Evolutionary conservation across 306 rosid genomes (phyloP), one percentile per base, ranked within the genome.

Genomic region (Begonia peltatifolia): DNA sequence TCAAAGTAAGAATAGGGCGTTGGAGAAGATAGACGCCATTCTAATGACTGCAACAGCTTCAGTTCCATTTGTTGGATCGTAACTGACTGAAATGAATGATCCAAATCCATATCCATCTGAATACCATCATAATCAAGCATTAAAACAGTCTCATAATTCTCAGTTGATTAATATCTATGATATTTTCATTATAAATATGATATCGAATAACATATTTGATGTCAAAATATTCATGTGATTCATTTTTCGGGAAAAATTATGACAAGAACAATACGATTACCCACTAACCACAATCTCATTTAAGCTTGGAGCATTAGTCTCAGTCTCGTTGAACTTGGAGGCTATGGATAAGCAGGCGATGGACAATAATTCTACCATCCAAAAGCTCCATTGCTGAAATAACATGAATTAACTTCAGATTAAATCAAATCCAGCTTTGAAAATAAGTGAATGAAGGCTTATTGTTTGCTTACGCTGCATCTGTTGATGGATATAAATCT

Each of bases 341-440:
- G 85, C 85, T 50, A 76, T 42, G 42, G 79, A 79, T 23, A 79
- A 69, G 64, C 82, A 79, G 9, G 82, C 71, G 61, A 79, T n/a
- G 13, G 70, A 67, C 52, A 72, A 36, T 66, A 75, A 58, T 52
- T 79, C 79, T 43, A 75, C 63, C 81, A 66, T 75, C 82, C 81
- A 79, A 44, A 60, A 42, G 53, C 62, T 53, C 85, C 82, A 67
- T 55, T 50, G 69, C 85, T 72, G 66, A 30, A 12, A 25, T 54
- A 38, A 35, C 12, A 36, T 35, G n/a, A 53, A 12, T 36, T 23
- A 30, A 23, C 6, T 20, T 5, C 18, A 50, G 2, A 23, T 22
- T 49, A 12, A 25, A 7, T n/a, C 4, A 15, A 12, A 53, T 30
- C 38, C 2, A 30, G 38, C 38, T 30, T 30, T 30, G 38, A 30